A percentile compares a stretch with the other conserved stretches of the same genome.
Evolutionary conservation across 371 early-diverging fungal species (phyloP).

Genomic region (Mortierella sp.): DNA sequence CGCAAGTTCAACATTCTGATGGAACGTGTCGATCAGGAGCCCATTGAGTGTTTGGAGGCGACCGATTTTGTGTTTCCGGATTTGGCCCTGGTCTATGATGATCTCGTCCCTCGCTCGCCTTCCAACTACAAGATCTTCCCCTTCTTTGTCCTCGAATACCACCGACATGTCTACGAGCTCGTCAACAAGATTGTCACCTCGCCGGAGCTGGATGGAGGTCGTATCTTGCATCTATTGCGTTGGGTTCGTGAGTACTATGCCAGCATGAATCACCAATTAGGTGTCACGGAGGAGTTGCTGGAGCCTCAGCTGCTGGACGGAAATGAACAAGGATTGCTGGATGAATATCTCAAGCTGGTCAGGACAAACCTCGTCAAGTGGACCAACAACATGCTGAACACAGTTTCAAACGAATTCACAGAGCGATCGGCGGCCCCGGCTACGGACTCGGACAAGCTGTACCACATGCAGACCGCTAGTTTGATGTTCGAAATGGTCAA

Average conservation of each 20-base stretch:
- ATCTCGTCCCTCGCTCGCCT: constrained; percentile 90
- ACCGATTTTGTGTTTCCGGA: constrained; percentile 90
- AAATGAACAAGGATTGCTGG: constrained; percentile 88
- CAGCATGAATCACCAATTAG: constrained; percentile 87
- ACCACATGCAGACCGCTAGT: constrained; percentile 84
- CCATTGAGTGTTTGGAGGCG: constrained; percentile 72
- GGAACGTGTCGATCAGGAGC: constrained; percentile 65
- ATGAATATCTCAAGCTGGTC: constrained; percentile 91
- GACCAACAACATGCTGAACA: constrained; percentile 88
- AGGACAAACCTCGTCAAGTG: constrained; percentile 89
- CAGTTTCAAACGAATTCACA: constrained; percentile 87
- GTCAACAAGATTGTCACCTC: constrained; percentile 81
- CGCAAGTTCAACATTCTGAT: constrained; percentile 72
- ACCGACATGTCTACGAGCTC: constrained; percentile 86
- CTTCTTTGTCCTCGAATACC: constrained; percentile 93
- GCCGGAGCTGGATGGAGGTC: constrained; percentile 77
- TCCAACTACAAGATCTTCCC: constrained; percentile 92
- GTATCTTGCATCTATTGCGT: constrained; percentile 84
- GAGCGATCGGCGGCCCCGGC: constrained; percentile 83
- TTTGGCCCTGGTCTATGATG: constrained; percentile 88
- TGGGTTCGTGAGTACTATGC: constrained; percentile 95
- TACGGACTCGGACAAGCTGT: constrained; percentile 81
- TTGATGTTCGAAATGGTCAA: constrained; percentile 96
- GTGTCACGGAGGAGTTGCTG: constrained; percentile 90
- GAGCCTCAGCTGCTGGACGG: constrained; percentile 94